Evolutionary conservation across 176 grass and related monocot species (phyloP), one percentile per base, ranked within the genome.

Genomic region (Poa annua): DNA sequence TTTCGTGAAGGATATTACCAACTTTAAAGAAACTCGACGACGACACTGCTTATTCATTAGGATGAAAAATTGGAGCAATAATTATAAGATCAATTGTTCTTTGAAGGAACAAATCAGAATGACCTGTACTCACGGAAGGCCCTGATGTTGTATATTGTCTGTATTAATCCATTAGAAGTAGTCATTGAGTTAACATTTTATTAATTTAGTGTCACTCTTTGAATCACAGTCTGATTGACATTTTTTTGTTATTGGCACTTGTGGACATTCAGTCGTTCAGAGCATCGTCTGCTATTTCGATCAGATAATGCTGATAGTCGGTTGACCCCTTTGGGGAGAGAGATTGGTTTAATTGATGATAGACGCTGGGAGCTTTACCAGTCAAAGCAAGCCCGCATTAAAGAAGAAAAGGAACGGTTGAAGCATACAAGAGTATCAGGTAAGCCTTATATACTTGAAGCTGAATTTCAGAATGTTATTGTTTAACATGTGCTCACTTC

Each of bases 301-400:
- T 73, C 96, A 9, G 96, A 98, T 77, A 98, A 98, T 92, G 96
- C 96, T 71, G 93, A 98, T 76, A 98, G 93, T 80, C 93, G 96
- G 48, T 74, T 98, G 71, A 95, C 92, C 51, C 93, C 93, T 92
- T 86, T 96, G 49, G 96, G 87, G 14, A 78, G 90, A 75, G 96
- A 98, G 19, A 98, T 98, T 81, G 96, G 96, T 73, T 90, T 98
- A 24, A 95, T 96, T 90, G 89, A 95, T 86, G 93, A 95, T 60
- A 90, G 92, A 65, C 88, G 85, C 21, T 98, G 96, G 96, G 83
- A 95, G 68, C 75, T 98, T 51, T 98, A 98, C 51, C 79, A 88
- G 78, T 87, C 83, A 64, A 98, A 98, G 83, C 96, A 98, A 89
- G 39, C 61, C 57, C 74, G n/a, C 67, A 92, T 98, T 61, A 87